Conservation (phyloP, 2,329 filamentous ascomycete genomes). For the Colletotrichum sp. region DNA sequence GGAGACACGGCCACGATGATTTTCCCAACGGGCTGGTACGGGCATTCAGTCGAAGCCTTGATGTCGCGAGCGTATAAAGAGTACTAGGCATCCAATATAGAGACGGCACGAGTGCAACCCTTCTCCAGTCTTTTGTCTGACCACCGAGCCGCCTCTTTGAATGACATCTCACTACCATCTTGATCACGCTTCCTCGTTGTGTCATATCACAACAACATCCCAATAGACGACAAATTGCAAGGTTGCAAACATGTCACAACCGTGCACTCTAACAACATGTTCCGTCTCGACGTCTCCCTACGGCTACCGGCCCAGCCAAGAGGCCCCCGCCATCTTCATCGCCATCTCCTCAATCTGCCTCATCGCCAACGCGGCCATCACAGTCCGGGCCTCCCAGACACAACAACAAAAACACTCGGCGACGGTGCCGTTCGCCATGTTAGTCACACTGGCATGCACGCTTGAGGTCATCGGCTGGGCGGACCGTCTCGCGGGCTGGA, state of each 20-base stretch:
- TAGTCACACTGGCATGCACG: conserved; percentile 26
- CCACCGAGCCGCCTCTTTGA: not conserved
- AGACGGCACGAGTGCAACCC: not conserved
- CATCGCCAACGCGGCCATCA: conserved; percentile 22
- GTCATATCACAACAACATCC: not conserved
- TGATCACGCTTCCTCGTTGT: not conserved
- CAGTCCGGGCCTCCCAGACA: not conserved
- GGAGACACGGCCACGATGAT: not conserved
- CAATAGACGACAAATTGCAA: not conserved
- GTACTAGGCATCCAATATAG: not conserved
- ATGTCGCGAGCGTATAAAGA: not conserved
- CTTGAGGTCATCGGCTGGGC: conserved; percentile 29
- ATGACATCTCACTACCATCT: not conserved
- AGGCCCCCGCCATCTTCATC: conserved; percentile 22
- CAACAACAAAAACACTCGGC: not conserved
- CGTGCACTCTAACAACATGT: conserved; percentile 25
- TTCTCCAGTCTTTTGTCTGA: not conserved
- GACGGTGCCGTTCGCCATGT: conserved; percentile 19
- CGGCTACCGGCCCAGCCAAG: conserved; percentile 26
- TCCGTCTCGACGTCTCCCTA: conserved; percentile 25
- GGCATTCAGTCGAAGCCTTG: not conserved
- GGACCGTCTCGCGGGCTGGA: conserved; percentile 24
- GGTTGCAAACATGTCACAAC: not conserved
- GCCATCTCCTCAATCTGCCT: conserved; percentile 24
- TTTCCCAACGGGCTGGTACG: not conserved